phyloP scores from a whole-genome alignment of 768 basidiomycete genomes.

The Coprinellus micaceus region DNA sequence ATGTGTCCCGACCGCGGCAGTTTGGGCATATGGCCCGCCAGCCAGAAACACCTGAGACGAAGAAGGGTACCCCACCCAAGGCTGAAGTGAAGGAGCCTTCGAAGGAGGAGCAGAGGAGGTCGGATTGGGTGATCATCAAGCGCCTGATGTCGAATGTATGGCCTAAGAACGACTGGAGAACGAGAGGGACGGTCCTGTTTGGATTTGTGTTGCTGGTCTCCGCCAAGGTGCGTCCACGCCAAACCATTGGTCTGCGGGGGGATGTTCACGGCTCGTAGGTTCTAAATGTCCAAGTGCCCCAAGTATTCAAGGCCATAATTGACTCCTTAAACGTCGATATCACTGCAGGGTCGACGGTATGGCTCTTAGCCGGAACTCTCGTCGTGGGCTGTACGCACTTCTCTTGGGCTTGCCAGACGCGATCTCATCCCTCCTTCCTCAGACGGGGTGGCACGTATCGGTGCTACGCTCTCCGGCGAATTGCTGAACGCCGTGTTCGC shows the following conservation, averaged over 20 bases:
- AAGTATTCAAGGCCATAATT: constrained; percentile 89
- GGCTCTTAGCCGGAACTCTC: constrained; percentile 87
- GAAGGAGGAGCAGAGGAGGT: constrained; percentile 53
- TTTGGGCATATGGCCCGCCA: constrained; percentile 10
- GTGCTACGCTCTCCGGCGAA: constrained; percentile 87
- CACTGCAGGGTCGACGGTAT: constrained; percentile 71
- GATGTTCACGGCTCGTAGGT: constrained; percentile 43
- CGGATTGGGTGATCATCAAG: constrained; percentile 86
- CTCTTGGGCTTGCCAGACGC: neutral
- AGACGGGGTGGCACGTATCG: constrained; percentile 91
- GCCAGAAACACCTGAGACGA: neutral
- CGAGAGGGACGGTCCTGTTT: constrained; percentile 74
- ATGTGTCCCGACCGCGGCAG: neutral
- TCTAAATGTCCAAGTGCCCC: constrained; percentile 96
- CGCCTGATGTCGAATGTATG: constrained; percentile 86
- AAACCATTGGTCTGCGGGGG: neutral
- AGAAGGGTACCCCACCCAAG: neutral
- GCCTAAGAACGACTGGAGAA: constrained; percentile 83
- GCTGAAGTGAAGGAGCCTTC: constrained; percentile 21
- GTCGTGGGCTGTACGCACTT: constrained; percentile 81
- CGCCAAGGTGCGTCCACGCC: constrained; percentile 66
- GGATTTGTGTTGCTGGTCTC: constrained; percentile 77
- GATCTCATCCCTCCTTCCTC: constrained; percentile 9
- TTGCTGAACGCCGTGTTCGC: constrained; percentile 95
- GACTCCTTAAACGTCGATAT: constrained; percentile 87